Percentiles rank a stretch among this genome's conserved stretches.
phyloP scores from a whole-genome alignment of 345 rosid genomes.

The Alliaria petiolata region DNA sequence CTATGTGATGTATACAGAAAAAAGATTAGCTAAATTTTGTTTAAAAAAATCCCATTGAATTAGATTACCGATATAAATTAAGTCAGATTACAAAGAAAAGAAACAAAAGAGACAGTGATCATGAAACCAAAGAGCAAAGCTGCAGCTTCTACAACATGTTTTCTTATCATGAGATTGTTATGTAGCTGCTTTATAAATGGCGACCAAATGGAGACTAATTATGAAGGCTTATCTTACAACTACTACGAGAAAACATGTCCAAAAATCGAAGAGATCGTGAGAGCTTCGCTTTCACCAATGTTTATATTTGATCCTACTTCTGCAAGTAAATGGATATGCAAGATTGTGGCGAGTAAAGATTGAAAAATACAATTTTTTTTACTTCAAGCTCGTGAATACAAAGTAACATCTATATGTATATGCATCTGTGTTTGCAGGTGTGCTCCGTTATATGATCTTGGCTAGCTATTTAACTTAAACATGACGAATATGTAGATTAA shows the following conservation, averaged over 20 bases:
- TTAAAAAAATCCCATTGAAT: not conserved
- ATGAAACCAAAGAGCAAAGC: constrained; percentile 17
- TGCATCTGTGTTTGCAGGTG: too few species aligned
- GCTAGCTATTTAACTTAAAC: too few species aligned
- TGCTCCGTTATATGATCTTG: too few species aligned
- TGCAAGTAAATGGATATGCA: too few species aligned
- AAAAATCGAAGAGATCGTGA: constrained; percentile 37
- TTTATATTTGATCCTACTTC: constrained; percentile 42
- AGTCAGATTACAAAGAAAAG: too few species aligned
- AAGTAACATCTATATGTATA: too few species aligned
- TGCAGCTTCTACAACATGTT: constrained; percentile 9
- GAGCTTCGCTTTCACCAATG: constrained; percentile 27
- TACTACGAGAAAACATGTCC: constrained; percentile 45
- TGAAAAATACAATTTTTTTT: too few species aligned
- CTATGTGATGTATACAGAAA: constrained; percentile 42
- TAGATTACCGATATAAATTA: too few species aligned
- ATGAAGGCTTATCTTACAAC: constrained; percentile 30
- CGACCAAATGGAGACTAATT: constrained; percentile 6
- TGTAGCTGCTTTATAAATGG: constrained; percentile 13
- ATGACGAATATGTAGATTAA: too few species aligned
- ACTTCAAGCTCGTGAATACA: too few species aligned
- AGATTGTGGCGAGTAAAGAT: too few species aligned
- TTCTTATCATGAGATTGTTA: constrained; percentile 18
- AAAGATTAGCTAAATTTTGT: not conserved
- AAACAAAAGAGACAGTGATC: not conserved